These are phyloP conservation scores for Boletus coccyginus DNA, from an alignment of 768 basidiomycete species.

Conservation along the genomic window DNA sequence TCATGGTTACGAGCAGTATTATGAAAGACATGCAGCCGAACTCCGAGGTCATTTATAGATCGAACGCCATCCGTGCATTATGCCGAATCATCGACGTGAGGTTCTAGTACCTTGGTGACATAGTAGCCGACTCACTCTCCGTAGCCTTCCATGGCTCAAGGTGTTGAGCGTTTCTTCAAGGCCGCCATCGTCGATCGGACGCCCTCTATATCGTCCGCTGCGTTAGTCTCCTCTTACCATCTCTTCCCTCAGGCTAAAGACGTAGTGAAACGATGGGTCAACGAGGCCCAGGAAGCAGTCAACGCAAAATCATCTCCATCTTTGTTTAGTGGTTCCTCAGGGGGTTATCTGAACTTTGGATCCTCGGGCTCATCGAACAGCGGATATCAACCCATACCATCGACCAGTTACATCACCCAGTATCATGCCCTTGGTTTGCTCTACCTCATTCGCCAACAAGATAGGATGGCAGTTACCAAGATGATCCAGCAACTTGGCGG, in stretches of 20 bases:
- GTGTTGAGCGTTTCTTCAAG: slow-evolving; percentile 98
- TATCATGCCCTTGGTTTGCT: slow-evolving; percentile 95
- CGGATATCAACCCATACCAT: slow-evolving; percentile 75
- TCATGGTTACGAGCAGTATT: slow-evolving; percentile 99
- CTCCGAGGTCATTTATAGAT: slow-evolving; percentile 96
- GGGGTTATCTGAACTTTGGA: slow-evolving; percentile 75
- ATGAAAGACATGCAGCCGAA: slow-evolving; percentile 99
- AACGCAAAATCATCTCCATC: slow-evolving; percentile 78
- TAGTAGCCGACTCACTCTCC: slow-evolving; percentile 6
- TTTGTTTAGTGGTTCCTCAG: slow-evolving; percentile 56
- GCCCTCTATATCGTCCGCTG: slow-evolving; percentile 92
- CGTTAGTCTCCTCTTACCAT: slow-evolving; percentile 96
- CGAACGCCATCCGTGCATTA: slow-evolving; percentile 94
- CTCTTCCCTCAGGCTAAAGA: slow-evolving; percentile 91
- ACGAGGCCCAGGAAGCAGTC: slow-evolving; percentile 96
- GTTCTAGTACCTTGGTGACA: slow-evolving; percentile 35
- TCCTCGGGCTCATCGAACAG: slow-evolving; percentile 48
- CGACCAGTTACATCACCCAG: slow-evolving; percentile 91
- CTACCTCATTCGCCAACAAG: slow-evolving; percentile 94
- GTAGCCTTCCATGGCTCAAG: slow-evolving; percentile 99
- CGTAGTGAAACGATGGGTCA: slow-evolving; percentile 98
- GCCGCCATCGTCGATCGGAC: slow-evolving; percentile 97
- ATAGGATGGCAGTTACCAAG: slow-evolving; percentile 98
- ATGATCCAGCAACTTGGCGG: slow-evolving; percentile 98
- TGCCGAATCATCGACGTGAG: slow-evolving; percentile 97